phyloP scores from a whole-genome alignment of 2,329 filamentous ascomycete genomes.

The Coniella lustricola region DNA sequence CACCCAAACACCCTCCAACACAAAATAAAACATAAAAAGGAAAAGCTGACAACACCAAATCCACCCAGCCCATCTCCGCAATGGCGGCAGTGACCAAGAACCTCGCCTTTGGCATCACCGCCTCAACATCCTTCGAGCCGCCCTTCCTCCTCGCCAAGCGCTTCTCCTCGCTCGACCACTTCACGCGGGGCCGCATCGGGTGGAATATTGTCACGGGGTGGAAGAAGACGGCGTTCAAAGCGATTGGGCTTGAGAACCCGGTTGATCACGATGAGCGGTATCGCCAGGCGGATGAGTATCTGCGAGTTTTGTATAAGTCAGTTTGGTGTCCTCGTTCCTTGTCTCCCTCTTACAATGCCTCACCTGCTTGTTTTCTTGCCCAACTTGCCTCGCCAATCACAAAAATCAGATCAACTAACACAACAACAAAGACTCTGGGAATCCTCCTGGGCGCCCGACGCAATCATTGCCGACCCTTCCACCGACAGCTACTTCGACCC shows the following conservation, averaged over 20 bases:
- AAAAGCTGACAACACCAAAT: not conserved
- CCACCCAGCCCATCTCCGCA: conserved; percentile 47
- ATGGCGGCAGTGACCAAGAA: conserved; percentile 63
- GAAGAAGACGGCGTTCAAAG: conserved; percentile 53
- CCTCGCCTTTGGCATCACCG: conserved; percentile 55
- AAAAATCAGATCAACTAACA: no score
- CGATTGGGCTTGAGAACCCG: conserved; percentile 45
- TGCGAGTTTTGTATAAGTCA: conserved; percentile 47
- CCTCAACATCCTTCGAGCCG: conserved; percentile 55
- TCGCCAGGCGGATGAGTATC: conserved; percentile 45
- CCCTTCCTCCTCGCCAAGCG: conserved; percentile 56
- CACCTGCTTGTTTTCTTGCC: no score
- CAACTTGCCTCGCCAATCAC: not conserved
- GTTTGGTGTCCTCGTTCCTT: no score
- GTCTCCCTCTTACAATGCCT: no score
- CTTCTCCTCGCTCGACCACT: conserved; percentile 55
- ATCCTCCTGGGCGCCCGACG: conserved; percentile 38
- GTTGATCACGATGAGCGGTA: conserved; percentile 50
- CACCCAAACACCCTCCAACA: no score
- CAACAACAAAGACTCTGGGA: no score
- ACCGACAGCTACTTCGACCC: conserved; percentile 46
- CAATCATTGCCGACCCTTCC: conserved; percentile 36
- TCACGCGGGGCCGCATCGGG: conserved; percentile 53
- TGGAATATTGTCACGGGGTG: conserved; percentile 63
- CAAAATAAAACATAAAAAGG: not conserved